A percentile compares a stretch with the other conserved stretches of the same genome.
phyloP scores from a whole-genome alignment of 164 flowering plant species.

The Stephania yunnanensis region DNA sequence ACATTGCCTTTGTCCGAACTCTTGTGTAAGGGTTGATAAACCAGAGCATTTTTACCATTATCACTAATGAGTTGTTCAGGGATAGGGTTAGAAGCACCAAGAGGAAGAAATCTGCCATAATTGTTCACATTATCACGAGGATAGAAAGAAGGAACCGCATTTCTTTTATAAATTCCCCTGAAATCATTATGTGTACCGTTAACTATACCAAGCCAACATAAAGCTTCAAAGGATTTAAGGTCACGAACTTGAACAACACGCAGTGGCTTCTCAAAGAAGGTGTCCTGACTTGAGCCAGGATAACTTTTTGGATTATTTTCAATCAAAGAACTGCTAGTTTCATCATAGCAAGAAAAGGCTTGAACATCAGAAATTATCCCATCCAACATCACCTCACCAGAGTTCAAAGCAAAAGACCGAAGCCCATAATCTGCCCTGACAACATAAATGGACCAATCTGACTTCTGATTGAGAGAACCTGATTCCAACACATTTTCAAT shows the following conservation, averaged over 20 bases:
- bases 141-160: background rate
- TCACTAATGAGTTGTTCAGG: background rate
- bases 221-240: slow-evolving; percentile 15
- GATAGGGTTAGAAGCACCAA: background rate
- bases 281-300: slow-evolving; percentile 12
- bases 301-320: slow-evolving; percentile 7
- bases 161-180: background rate
- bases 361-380: slow-evolving; percentile 42
- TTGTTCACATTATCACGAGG: background rate
- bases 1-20: background rate
- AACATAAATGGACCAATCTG: slow-evolving; percentile 31
- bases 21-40: background rate
- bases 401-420: slow-evolving; percentile 24
- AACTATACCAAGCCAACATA: slow-evolving; percentile 9
- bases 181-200: background rate
- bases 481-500: slow-evolving; percentile 25
- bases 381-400: slow-evolving; percentile 45
- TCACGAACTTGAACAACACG: slow-evolving; percentile 25
- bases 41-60: background rate
- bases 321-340: slow-evolving; percentile 18
- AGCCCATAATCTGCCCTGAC: slow-evolving; percentile 54
- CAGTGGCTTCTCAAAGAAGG: background rate
- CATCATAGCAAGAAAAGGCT: slow-evolving; percentile 42
- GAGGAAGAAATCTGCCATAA: background rate
- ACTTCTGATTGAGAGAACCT: slow-evolving; percentile 12